Conservation (phyloP, 129 eudicot genomes). For the Ambrosia artemisiifolia region DNA sequence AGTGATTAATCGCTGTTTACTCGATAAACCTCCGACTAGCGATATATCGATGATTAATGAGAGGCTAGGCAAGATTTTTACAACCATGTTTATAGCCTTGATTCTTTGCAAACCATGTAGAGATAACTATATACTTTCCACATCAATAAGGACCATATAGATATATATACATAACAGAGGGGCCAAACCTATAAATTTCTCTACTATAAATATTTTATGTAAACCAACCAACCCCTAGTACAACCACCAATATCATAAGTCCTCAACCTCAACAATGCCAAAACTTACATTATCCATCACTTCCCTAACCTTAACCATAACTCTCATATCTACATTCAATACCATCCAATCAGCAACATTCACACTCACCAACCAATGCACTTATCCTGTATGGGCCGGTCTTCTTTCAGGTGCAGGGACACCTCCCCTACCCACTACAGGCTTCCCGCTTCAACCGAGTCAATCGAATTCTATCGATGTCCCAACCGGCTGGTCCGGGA, state of each 20-base stretch:
- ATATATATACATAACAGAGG: neutral
- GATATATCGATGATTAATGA: no score
- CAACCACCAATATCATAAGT: neutral
- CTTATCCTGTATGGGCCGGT: constrained; percentile 29
- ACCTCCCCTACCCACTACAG: constrained; percentile 34
- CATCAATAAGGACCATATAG: neutral
- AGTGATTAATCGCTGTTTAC: no score
- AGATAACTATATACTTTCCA: neutral
- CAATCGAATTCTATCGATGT: constrained; percentile 18
- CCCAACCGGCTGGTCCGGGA: constrained; percentile 41
- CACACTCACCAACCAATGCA: constrained; percentile 36
- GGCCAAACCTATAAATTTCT: neutral
- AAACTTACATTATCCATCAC: constrained; percentile 1
- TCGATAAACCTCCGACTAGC: no score
- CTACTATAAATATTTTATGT: neutral
- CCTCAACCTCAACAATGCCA: constrained; percentile 14
- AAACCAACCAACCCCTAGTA: neutral
- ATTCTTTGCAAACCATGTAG: no score
- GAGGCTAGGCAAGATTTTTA: no score
- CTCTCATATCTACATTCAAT: neutral
- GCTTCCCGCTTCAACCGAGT: constrained; percentile 28
- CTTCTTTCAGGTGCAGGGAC: constrained; percentile 41
- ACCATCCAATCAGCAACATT: constrained; percentile 24
- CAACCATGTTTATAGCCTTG: no score
- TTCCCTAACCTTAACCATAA: neutral